Percentiles rank a stretch among this genome's conserved stretches.
phyloP scores from a whole-genome alignment of 1,139 yeast genomes.

The Taiozyma onychis region DNA sequence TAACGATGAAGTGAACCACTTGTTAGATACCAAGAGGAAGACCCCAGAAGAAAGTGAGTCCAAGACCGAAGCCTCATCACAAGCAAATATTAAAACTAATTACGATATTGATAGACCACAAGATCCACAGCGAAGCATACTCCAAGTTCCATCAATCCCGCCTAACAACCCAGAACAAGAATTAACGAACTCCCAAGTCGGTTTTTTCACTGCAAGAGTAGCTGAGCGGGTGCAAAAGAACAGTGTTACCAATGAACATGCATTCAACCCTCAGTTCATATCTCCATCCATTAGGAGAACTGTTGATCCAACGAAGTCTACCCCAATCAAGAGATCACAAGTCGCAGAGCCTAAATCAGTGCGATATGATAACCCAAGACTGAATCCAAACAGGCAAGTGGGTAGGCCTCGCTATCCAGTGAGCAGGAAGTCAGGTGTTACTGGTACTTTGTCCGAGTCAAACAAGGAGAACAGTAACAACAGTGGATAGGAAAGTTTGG shows the following conservation, averaged over 20 bases:
- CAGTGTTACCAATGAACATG: slow-evolving; percentile 32
- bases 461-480: slow-evolving; percentile 1
- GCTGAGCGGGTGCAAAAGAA: slow-evolving; percentile 47
- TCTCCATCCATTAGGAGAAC: slow-evolving; percentile 49
- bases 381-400: slow-evolving; percentile 21
- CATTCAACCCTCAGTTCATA: slow-evolving; percentile 42
- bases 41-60: slow-evolving; percentile 5
- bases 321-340: slow-evolving; percentile 44
- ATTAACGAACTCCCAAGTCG: slow-evolving; percentile 21
- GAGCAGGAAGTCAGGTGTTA: slow-evolving; percentile 9
- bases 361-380: slow-evolving; percentile 22
- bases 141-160: neutral
- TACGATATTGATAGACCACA: neutral
- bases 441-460: neutral
- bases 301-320: slow-evolving; percentile 53
- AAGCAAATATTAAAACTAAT: slow-evolving; percentile 4
- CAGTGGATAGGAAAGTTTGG: neutral
- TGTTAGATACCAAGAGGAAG: slow-evolving; percentile 20
- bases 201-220: slow-evolving; percentile 55
- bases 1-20: slow-evolving; percentile 28
- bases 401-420: slow-evolving; percentile 24
- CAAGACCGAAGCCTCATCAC: neutral
- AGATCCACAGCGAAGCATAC: neutral
- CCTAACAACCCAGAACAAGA: neutral
- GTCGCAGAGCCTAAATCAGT: slow-evolving; percentile 4